These are phyloP conservation scores for Saccharomycopsis capsularis DNA, from an alignment of 805 yeast genomes.

Conservation along the genomic window DNA sequence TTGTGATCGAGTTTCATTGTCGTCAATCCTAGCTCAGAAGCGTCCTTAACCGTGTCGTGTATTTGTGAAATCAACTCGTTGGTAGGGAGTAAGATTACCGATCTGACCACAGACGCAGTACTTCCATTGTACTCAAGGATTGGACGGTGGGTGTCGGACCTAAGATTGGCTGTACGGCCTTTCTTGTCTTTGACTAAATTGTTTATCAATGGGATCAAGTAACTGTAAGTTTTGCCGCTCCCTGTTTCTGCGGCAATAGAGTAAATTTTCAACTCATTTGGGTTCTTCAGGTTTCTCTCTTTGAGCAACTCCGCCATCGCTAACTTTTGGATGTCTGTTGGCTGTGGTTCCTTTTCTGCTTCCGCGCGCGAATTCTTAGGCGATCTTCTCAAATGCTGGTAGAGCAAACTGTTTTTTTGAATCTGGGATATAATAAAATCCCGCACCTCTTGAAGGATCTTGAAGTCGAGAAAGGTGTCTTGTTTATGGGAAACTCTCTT, in stretches of 20 bases:
- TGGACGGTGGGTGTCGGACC: constrained; percentile 29
- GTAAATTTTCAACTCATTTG: constrained; percentile 46
- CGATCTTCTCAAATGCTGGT: constrained; percentile 18
- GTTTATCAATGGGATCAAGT: constrained; percentile 68
- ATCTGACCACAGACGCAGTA: constrained; percentile 38
- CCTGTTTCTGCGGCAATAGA: constrained; percentile 96
- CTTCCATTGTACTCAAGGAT: background rate
- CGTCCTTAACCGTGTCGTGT: constrained; percentile 33
- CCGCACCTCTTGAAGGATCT: constrained; percentile 62
- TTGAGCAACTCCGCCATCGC: constrained; percentile 53
- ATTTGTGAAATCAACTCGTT: constrained; percentile 85
- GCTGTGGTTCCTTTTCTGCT: constrained; percentile 33
- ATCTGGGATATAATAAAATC: constrained; percentile 51
- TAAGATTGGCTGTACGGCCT: background rate
- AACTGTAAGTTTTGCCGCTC: constrained; percentile 93
- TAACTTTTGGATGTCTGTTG: constrained; percentile 81
- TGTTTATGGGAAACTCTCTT: background rate
- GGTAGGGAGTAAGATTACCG: constrained; percentile 72
- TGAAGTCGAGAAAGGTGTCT: constrained; percentile 49
- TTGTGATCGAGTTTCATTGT: constrained; percentile 8
- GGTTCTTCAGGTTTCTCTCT: constrained; percentile 25
- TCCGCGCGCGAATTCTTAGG: constrained; percentile 28
- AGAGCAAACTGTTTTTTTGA: constrained; percentile 36
- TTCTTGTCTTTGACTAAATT: constrained; percentile 53
- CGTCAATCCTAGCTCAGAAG: constrained; percentile 4